A percentile compares a stretch with the other conserved stretches of the same genome.
Conservation (phyloP, 345 rosid species). For the Eucalyptus virginea region DNA sequence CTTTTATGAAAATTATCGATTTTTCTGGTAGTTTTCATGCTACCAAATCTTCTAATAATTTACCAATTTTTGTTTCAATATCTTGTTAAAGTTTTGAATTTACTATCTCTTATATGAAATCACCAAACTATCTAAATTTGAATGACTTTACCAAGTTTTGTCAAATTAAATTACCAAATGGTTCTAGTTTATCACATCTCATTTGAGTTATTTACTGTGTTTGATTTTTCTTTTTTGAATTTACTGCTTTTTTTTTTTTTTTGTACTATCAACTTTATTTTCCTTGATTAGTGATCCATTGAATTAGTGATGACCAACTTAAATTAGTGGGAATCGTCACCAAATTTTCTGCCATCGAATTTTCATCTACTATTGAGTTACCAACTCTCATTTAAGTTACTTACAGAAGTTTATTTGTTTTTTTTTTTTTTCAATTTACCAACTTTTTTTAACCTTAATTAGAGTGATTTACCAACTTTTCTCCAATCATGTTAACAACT, state of each 20-base stretch:
- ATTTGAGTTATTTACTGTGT: neutral
- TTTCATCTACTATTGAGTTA: neutral
- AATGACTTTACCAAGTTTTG: neutral
- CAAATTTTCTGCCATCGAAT: neutral
- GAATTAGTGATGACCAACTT: neutral
- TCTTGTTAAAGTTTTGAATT: neutral
- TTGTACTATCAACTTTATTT: neutral
- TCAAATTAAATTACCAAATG: neutral
- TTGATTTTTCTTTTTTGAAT: neutral
- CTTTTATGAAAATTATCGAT: neutral
- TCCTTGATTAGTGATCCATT: neutral
- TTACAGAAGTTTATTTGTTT: neutral
- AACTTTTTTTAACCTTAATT: neutral
- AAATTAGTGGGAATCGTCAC: neutral
- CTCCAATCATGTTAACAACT: neutral
- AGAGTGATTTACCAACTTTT: neutral
- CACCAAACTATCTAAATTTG: neutral
- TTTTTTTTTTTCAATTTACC: neutral
- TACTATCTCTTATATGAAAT: neutral
- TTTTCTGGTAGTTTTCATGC: neutral
- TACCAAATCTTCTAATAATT: neutral
- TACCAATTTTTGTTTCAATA: neutral
- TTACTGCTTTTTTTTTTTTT: neutral
- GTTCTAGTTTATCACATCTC: neutral
- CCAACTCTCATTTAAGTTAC: neutral